Conservation (phyloP, 106 monocot genomes). For the Amphibolis antarctica region DNA sequence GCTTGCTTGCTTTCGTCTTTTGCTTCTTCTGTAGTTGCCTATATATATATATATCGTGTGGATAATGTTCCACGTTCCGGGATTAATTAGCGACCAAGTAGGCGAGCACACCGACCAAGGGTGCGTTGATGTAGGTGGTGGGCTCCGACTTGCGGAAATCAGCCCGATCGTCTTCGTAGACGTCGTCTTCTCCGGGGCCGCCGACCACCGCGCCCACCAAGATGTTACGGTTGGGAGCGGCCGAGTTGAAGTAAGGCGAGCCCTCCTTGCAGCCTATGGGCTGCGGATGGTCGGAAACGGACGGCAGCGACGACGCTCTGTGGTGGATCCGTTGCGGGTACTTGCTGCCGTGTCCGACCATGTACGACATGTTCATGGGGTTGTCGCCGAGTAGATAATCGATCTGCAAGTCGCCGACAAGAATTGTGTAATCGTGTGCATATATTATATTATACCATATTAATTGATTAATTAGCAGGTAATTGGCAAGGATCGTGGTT, state of each 20-base stretch:
- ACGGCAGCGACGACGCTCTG: conserved; percentile 73
- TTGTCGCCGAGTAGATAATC: conserved; percentile 86
- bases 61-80: conserved; percentile 1
- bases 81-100: conserved; percentile 61
- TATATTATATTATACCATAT: too few species aligned
- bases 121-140: conserved; percentile 95
- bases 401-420: conserved; percentile 19
- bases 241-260: conserved; percentile 48
- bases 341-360: conserved; percentile 70
- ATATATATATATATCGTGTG: neutral
- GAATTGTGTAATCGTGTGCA: too few species aligned
- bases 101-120: conserved; percentile 76
- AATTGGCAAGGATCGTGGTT: neutral
- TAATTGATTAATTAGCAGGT: neutral
- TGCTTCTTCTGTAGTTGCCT: too few species aligned
- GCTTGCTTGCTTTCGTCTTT: neutral
- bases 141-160: conserved; percentile 89
- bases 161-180: conserved; percentile 68
- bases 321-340: conserved; percentile 79
- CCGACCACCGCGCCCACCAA: conserved; percentile 84
- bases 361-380: conserved; percentile 93
- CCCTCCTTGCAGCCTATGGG: conserved; percentile 74
- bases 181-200: conserved; percentile 76
- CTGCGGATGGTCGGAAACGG: conserved; percentile 32
- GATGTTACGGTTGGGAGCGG: conserved; percentile 46